Percentiles rank a stretch among this genome's conserved stretches.
phyloP scores from a whole-genome alignment of 164 flowering plant species.

The Sextonia rubra region DNA sequence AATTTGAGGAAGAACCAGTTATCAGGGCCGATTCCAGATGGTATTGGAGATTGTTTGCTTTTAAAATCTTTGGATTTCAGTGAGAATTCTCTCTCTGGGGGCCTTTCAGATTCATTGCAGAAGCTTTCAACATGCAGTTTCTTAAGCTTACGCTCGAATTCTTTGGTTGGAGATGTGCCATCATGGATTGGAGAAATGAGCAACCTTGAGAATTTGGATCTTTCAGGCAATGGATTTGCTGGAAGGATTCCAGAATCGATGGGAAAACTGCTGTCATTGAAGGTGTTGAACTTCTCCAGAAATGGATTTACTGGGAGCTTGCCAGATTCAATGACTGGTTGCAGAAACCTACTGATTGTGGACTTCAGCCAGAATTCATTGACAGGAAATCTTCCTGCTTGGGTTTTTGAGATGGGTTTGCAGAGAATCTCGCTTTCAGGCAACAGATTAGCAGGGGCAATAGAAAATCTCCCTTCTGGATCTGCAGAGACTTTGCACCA shows the following conservation, averaged over 20 bases:
- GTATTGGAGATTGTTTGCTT: slow-evolving; percentile 63
- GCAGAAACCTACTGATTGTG: slow-evolving; percentile 37
- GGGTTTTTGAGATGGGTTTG: slow-evolving; percentile 51
- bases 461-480: slow-evolving; percentile 17
- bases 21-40: slow-evolving; percentile 60
- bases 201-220: slow-evolving; percentile 66
- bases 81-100: slow-evolving; percentile 59
- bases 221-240: slow-evolving; percentile 64
- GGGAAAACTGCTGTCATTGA: slow-evolving; percentile 53
- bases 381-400: slow-evolving; percentile 52
- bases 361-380: slow-evolving; percentile 67
- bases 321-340: slow-evolving; percentile 57
- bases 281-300: slow-evolving; percentile 47
- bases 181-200: slow-evolving; percentile 73
- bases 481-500: slow-evolving; percentile 21
- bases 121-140: slow-evolving; percentile 51
- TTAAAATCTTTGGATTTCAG: slow-evolving; percentile 65
- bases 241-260: slow-evolving; percentile 58
- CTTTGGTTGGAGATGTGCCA: slow-evolving; percentile 56
- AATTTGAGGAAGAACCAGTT: slow-evolving; percentile 51
- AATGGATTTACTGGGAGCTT: slow-evolving; percentile 59
- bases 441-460: slow-evolving; percentile 33
- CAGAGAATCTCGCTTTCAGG: slow-evolving; percentile 30
- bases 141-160: slow-evolving; percentile 52
- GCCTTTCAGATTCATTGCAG: slow-evolving; percentile 60